These are phyloP conservation scores for Nicotiana knightiana DNA, from an alignment of 257 asterid species.

Conservation along the genomic window DNA sequence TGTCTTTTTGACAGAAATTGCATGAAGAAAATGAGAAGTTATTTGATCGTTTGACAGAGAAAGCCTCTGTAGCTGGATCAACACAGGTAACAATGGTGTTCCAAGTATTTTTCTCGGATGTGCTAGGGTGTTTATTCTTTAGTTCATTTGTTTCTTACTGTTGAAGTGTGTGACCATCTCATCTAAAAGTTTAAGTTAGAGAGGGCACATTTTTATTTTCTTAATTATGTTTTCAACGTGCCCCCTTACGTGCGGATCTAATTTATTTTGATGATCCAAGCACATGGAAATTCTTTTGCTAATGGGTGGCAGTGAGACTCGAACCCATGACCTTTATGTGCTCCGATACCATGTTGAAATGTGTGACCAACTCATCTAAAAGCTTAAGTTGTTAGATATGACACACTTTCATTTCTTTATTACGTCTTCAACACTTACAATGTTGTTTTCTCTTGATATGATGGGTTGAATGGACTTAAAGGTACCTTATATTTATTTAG, in stretches of 20 bases:
- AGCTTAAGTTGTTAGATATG: background rate
- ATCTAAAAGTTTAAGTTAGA: background rate
- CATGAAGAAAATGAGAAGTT: conserved; percentile 98
- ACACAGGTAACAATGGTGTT: conserved; percentile 50
- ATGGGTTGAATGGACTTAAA: background rate
- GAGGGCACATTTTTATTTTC: background rate
- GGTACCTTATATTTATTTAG: background rate
- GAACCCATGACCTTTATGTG: no score
- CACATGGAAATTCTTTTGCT: no score
- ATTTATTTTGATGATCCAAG: no score
- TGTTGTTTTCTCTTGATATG: background rate
- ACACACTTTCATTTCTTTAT: background rate
- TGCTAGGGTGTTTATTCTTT: background rate
- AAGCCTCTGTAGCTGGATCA: conserved; percentile 70
- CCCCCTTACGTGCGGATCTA: no score
- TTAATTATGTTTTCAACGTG: background rate
- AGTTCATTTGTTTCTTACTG: background rate
- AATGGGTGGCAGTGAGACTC: no score
- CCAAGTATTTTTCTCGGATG: background rate
- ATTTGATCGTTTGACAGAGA: conserved; percentile 90
- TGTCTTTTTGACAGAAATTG: conserved; percentile 55
- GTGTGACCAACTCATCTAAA: background rate
- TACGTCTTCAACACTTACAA: background rate
- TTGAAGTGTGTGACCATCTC: background rate
- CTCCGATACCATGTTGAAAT: background rate